Evolutionary conservation across 306 rosid species (phyloP).

Genomic region (Astragalus membranaceus): DNA sequence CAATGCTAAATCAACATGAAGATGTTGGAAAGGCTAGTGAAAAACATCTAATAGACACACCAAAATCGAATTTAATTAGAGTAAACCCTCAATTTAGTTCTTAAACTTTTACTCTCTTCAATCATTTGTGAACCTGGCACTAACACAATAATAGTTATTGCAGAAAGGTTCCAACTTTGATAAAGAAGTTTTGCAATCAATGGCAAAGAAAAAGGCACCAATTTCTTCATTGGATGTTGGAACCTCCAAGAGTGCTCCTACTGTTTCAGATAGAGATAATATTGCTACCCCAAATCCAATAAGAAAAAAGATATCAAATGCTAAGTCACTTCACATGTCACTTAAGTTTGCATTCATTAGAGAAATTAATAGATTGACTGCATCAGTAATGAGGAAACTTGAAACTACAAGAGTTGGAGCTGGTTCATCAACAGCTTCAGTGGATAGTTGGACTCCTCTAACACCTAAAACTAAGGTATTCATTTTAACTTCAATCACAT

Average conservation of each 20-base stretch:
- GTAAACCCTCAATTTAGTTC: too few relatives aligned
- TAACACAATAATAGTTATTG: not conserved
- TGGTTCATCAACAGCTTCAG: constrained; percentile 42
- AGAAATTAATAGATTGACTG: too few relatives aligned
- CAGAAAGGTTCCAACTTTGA: constrained; percentile 31
- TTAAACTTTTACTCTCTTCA: too few relatives aligned
- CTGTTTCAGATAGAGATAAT: constrained; percentile 13
- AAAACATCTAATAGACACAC: constrained; percentile 24
- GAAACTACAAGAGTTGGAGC: constrained; percentile 49
- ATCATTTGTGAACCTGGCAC: not conserved
- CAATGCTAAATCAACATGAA: constrained; percentile 13
- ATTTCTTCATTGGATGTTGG: constrained; percentile 22
- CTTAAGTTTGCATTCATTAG: constrained; percentile 49
- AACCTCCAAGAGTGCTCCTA: constrained; percentile 24
- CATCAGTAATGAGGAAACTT: constrained; percentile 62
- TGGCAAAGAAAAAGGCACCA: constrained; percentile 29
- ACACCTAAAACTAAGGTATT: constrained; percentile 58
- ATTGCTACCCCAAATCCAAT: constrained; percentile 27
- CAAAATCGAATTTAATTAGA: constrained; percentile 28
- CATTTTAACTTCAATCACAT: not conserved
- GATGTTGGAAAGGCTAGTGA: constrained; percentile 29
- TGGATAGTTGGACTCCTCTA: constrained; percentile 46
- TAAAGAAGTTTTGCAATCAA: constrained; percentile 23
- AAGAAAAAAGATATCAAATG: constrained; percentile 42
- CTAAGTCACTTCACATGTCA: constrained; percentile 51